phyloP scores from a whole-genome alignment of 2,329 filamentous ascomycete species.

The Paracorniculantispora psalliotae region DNA sequence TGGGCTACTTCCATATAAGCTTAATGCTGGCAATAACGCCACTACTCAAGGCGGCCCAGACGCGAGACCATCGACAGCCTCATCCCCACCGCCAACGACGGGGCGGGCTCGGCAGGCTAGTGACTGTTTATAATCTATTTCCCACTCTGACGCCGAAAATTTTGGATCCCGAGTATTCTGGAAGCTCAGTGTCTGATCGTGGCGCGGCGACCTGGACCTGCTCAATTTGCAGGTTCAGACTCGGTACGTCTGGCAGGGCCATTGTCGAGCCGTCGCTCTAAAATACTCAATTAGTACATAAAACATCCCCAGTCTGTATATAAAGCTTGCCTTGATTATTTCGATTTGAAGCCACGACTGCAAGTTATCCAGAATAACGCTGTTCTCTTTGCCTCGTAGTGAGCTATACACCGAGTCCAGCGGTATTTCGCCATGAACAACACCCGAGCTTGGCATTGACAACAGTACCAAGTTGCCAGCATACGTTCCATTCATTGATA shows the following conservation, averaged over 20 bases:
- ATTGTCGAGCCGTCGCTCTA: constrained; percentile 3
- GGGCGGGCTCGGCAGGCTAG: not conserved
- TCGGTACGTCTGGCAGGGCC: not conserved
- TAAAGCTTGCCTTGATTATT: constrained; percentile 27
- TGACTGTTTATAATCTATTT: not conserved
- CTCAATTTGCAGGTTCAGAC: not conserved
- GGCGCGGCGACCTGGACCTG: not conserved
- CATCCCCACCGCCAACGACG: not conserved
- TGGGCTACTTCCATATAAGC: not conserved
- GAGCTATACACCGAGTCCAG: constrained; percentile 41
- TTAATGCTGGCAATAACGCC: not conserved
- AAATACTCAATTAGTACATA: not conserved
- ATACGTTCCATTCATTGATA: constrained; percentile 29
- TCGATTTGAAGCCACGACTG: constrained; percentile 23
- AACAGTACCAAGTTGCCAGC: constrained; percentile 33
- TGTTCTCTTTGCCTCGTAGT: not conserved
- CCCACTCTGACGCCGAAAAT: not conserved
- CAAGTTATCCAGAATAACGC: not conserved
- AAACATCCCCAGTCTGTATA: not conserved
- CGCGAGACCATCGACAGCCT: not conserved
- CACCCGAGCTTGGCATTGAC: constrained; percentile 29
- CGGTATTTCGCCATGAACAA: constrained; percentile 30
- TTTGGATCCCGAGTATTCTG: not conserved
- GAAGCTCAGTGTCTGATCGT: constrained; percentile 5
- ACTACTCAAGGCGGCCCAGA: not conserved